phyloP scores from a whole-genome alignment of 805 yeast genomes.

The Metschnikowia gruessii region DNA sequence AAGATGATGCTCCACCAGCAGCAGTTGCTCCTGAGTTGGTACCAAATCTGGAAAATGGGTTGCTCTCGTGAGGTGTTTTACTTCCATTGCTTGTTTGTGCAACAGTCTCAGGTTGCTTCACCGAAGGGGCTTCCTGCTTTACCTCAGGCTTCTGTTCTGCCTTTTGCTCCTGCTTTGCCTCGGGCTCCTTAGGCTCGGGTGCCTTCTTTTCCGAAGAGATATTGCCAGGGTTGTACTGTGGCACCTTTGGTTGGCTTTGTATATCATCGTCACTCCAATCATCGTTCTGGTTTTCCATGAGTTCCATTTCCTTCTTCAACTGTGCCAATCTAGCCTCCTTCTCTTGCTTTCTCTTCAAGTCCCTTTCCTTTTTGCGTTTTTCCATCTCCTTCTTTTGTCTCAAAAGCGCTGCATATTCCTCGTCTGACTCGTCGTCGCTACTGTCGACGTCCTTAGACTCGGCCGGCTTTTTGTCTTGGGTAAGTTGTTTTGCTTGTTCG shows the following conservation, averaged over 20 bases:
- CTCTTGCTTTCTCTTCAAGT: conserved; percentile 51
- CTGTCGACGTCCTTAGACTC: conserved; percentile 20
- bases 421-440: conserved; percentile 42
- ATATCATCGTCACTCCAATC: conserved; percentile 35
- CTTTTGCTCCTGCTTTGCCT: too few species aligned
- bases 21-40: conserved; percentile 2
- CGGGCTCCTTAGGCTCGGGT: not conserved
- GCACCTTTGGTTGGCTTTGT: conserved; percentile 17
- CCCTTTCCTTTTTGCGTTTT: conserved; percentile 40
- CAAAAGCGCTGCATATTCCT: conserved; percentile 48
- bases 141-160: too few species aligned
- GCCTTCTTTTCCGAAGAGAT: conserved; percentile 1
- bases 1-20: conserved; percentile 11
- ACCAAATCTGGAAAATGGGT: conserved; percentile 46
- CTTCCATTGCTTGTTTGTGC: not conserved
- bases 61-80: conserved; percentile 26
- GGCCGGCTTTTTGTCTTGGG: conserved; percentile 6
- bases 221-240: conserved; percentile 15
- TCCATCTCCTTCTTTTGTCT: conserved; percentile 45
- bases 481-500: conserved; percentile 6
- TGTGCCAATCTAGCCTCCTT: conserved; percentile 60
- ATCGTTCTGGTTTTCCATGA: conserved; percentile 24
- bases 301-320: conserved; percentile 56
- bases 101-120: conserved; percentile 8
- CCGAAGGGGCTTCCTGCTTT: not conserved